phyloP scores from a whole-genome alignment of 192 early-diverging fungal species.

The Mortierella hygrophila region DNA sequence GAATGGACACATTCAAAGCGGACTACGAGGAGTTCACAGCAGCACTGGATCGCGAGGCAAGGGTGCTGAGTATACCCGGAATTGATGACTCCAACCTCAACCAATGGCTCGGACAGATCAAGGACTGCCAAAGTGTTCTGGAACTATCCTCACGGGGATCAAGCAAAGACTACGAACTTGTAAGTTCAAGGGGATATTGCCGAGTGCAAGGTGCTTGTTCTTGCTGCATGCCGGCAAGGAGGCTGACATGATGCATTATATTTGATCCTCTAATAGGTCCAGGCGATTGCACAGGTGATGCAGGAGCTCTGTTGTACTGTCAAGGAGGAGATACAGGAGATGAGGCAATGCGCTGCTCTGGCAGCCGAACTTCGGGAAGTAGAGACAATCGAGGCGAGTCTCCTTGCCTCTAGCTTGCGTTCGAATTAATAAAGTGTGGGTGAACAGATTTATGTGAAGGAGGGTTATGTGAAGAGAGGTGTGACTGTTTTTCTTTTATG shows the following conservation, averaged over 20 bases:
- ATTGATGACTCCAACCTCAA: constrained; percentile 12
- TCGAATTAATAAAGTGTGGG: background rate
- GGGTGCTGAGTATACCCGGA: constrained; percentile 8
- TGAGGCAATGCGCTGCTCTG: background rate
- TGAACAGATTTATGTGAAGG: too few species aligned
- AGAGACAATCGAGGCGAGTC: background rate
- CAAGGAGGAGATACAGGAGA: constrained; percentile 13
- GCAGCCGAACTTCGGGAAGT: background rate
- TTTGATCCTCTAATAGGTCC: background rate
- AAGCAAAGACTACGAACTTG: constrained; percentile 3
- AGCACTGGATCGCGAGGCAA: constrained; percentile 18
- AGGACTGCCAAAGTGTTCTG: constrained; percentile 10
- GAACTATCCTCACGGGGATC: background rate
- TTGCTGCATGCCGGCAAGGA: too few species aligned
- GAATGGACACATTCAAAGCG: constrained; percentile 5
- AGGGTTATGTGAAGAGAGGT: too few species aligned
- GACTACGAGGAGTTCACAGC: constrained; percentile 9
- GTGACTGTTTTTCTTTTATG: too few species aligned
- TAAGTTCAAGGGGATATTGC: background rate
- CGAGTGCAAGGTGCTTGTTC: too few species aligned
- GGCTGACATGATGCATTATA: too few species aligned
- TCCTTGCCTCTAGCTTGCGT: background rate
- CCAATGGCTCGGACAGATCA: constrained; percentile 29
- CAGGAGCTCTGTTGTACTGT: background rate
- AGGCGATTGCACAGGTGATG: constrained; percentile 1